These are phyloP conservation scores for Cadophora sp. DNA, from an alignment of 2,329 filamentous ascomycete genomes.

Conservation along the genomic window DNA sequence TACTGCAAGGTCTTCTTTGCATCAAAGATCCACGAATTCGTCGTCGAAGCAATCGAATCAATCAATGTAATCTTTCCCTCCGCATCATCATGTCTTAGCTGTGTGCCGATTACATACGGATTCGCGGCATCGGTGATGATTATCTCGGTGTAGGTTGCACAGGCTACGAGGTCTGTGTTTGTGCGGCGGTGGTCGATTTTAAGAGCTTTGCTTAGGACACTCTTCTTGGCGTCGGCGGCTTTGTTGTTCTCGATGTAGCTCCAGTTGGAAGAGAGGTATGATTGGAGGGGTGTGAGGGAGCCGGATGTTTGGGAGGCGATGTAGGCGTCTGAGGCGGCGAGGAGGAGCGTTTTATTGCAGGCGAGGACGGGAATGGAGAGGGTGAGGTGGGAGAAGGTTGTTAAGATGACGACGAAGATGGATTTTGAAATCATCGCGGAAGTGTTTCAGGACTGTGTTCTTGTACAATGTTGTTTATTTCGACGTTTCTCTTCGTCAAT, in stretches of 20 bases:
- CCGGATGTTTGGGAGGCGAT: slow-evolving; percentile 25
- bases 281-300: slow-evolving; percentile 17
- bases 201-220: slow-evolving; percentile 24
- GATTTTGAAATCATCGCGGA: not conserved
- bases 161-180: slow-evolving; percentile 20
- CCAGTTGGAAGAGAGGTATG: slow-evolving; percentile 15
- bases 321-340: slow-evolving; percentile 25
- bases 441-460: too few species aligned
- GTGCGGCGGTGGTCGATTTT: slow-evolving; percentile 28
- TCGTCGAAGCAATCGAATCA: slow-evolving; percentile 23
- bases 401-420: not conserved
- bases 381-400: not conserved
- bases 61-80: slow-evolving; percentile 18
- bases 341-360: slow-evolving; percentile 19
- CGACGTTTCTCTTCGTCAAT: too few species aligned
- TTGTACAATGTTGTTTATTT: too few species aligned
- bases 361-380: not conserved
- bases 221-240: not conserved
- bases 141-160: slow-evolving; percentile 27
- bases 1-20: slow-evolving; percentile 26
- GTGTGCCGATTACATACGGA: slow-evolving; percentile 29
- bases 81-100: slow-evolving; percentile 13
- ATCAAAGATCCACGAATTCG: slow-evolving; percentile 28
- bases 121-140: slow-evolving; percentile 23
- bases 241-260: slow-evolving; percentile 30